These are phyloP conservation scores for Ottelia alismoides DNA, from an alignment of 106 monocot species.

Conservation along the genomic window DNA sequence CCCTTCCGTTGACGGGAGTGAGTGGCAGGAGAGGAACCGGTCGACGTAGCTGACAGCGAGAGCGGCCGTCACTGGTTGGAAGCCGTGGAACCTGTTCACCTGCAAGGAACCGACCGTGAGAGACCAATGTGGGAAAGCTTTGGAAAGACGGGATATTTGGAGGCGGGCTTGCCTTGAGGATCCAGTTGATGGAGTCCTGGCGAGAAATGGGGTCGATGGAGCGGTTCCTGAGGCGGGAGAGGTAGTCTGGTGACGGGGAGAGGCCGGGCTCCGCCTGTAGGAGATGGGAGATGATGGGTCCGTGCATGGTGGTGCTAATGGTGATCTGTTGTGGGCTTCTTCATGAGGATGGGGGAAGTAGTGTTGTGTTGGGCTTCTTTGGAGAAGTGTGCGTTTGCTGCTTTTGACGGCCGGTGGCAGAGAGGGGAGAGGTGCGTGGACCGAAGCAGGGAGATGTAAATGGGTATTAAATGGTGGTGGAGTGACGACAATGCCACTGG, in stretches of 20 bases:
- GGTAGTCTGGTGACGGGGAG: constrained; percentile 28
- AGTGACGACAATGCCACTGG: too few species aligned
- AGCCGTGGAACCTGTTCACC: constrained; percentile 38
- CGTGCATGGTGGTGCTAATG: background rate
- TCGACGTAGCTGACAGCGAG: constrained; percentile 72
- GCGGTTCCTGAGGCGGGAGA: constrained; percentile 16
- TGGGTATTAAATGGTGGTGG: background rate
- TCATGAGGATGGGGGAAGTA: background rate
- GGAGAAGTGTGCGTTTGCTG: background rate
- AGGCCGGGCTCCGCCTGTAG: constrained; percentile 30
- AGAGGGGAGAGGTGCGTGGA: background rate
- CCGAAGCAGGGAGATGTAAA: background rate
- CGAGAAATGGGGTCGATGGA: constrained; percentile 36
- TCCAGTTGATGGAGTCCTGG: constrained; percentile 52
- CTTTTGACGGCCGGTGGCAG: constrained; percentile 2
- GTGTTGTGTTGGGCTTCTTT: background rate
- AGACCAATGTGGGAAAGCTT: too few species aligned
- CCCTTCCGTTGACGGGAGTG: constrained; percentile 17
- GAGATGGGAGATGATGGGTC: constrained; percentile 9
- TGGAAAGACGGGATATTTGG: too few species aligned
- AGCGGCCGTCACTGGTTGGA: constrained; percentile 42
- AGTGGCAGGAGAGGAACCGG: constrained; percentile 47
- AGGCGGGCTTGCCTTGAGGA: constrained; percentile 33
- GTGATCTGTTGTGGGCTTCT: background rate
- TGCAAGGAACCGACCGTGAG: too few species aligned